Evolutionary conservation across 441 rosid genomes (phyloP).

Genomic region (Pelargonium australe): DNA sequence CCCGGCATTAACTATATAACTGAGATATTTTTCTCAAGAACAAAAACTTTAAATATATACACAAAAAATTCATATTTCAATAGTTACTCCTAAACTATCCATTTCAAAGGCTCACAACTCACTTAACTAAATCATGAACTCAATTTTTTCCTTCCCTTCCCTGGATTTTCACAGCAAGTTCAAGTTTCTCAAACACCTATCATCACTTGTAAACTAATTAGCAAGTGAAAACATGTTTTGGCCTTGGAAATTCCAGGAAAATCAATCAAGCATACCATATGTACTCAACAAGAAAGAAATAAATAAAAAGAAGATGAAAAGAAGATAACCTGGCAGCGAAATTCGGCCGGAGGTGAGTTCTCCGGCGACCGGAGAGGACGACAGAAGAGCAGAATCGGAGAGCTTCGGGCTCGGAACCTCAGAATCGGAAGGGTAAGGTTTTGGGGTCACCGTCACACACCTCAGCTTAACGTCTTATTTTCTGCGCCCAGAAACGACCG

Average conservation of each 20-base stretch:
- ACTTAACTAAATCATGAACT: background rate
- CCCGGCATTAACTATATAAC: no score
- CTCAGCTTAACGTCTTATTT: no score
- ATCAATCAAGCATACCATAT: background rate
- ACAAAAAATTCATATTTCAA: no score
- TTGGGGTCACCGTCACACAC: background rate
- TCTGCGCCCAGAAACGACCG: no score
- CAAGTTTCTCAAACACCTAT: background rate
- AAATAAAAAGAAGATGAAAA: background rate
- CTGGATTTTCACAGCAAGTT: background rate
- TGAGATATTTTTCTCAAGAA: no score
- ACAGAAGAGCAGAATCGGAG: background rate
- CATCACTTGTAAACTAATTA: background rate
- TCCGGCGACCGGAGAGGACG: constrained; percentile 5
- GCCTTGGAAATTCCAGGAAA: background rate
- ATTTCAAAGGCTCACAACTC: background rate
- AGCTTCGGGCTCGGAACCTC: background rate
- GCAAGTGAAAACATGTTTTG: background rate
- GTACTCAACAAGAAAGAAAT: background rate
- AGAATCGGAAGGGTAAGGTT: constrained; percentile 15
- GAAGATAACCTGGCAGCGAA: constrained; percentile 9
- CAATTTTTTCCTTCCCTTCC: constrained; percentile 1
- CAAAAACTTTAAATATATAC: no score
- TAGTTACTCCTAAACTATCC: background rate
- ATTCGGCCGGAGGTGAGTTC: background rate